Evolutionary conservation across 83 land plant genomes (phyloP).

Genomic region (Thuja plicata): DNA sequence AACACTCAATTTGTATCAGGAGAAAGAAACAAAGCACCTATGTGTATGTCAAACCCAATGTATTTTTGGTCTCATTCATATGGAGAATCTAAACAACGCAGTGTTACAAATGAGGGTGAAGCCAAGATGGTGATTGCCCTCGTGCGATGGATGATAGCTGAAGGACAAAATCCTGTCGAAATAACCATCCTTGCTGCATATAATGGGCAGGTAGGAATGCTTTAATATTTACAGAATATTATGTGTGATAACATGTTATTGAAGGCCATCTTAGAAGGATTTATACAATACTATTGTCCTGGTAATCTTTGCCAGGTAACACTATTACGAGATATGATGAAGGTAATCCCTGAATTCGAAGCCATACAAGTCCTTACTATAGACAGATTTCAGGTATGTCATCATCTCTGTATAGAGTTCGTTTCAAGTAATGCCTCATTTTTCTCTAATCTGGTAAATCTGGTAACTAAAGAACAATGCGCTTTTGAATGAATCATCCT

Average conservation of each 20-base stretch:
- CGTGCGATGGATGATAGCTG: background rate
- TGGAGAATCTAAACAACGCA: background rate
- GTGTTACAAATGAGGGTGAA: conserved; percentile 12
- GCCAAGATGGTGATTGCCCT: background rate
- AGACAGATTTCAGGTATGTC: conserved; percentile 5
- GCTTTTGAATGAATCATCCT: background rate
- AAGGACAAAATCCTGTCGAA: background rate
- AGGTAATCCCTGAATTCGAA: background rate
- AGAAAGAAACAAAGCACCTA: background rate
- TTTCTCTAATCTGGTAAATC: background rate
- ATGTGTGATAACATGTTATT: background rate
- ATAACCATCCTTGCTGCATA: conserved; percentile 22
- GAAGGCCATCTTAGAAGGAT: background rate
- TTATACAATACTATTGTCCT: background rate
- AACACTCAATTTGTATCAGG: background rate
- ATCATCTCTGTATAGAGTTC: conserved; percentile 7
- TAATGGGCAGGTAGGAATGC: conserved; percentile 15
- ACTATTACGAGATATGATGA: conserved; percentile 9
- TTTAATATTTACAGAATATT: background rate
- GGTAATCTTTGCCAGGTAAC: conserved; percentile 4
- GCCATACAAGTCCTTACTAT: conserved; percentile 11
- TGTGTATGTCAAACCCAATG: conserved; percentile 6
- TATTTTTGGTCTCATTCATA: conserved; percentile 17
- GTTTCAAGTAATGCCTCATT: background rate
- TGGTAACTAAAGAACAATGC: background rate